phyloP scores from a whole-genome alignment of 805 yeast genomes.

The Zygoascus bituminiphila region DNA sequence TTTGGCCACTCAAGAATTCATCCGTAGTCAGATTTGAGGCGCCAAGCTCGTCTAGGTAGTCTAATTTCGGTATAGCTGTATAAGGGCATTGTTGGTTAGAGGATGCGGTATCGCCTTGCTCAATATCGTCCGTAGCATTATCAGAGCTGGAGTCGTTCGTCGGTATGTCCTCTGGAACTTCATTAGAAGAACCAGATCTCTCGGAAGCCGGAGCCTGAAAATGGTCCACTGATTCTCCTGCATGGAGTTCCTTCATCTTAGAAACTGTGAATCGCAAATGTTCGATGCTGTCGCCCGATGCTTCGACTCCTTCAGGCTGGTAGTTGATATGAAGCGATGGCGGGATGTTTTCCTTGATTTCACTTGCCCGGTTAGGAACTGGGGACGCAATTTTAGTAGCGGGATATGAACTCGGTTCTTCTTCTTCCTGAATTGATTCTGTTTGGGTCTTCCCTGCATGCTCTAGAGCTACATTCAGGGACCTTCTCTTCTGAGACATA shows the following conservation, averaged over 20 bases:
- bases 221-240: background rate
- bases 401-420: background rate
- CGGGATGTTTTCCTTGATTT: background rate
- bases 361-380: background rate
- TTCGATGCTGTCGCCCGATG: background rate
- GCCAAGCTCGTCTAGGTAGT: background rate
- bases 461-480: constrained; percentile 15
- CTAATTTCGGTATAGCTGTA: no score
- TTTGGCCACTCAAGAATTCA: background rate
- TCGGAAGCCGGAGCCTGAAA: background rate
- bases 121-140: background rate
- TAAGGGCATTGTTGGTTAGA: no score
- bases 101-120: background rate
- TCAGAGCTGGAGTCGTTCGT: background rate
- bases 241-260: background rate
- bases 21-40: background rate
- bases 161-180: background rate
- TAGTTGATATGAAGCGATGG: background rate
- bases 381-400: background rate
- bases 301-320: background rate
- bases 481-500: constrained; percentile 17
- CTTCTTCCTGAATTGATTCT: background rate
- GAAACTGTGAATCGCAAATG: background rate
- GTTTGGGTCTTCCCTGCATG: constrained; percentile 5
- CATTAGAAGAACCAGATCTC: background rate